phyloP scores from a whole-genome alignment of 768 basidiomycete genomes.

The Mrakia blollopis region DNA sequence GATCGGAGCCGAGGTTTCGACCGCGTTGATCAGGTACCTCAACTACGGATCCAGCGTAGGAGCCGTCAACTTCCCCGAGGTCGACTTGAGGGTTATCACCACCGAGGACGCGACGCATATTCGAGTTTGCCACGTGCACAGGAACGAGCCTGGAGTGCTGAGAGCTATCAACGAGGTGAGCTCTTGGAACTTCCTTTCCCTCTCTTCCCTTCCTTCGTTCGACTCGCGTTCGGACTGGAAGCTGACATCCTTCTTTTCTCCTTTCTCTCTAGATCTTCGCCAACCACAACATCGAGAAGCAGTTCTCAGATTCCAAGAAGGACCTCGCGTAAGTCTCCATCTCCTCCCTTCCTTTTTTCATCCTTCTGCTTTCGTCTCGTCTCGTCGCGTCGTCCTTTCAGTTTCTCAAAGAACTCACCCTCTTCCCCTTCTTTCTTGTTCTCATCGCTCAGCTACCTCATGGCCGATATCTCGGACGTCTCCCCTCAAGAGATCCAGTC shows the following conservation, averaged over 20 bases:
- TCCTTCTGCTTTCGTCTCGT: background rate
- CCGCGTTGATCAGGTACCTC: constrained; percentile 79
- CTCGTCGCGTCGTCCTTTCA: background rate
- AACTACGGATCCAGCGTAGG: constrained; percentile 85
- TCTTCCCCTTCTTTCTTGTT: background rate
- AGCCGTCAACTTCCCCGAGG: constrained; percentile 98
- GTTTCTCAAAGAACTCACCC: background rate
- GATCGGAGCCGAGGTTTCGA: constrained; percentile 92
- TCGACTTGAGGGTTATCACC: constrained; percentile 87
- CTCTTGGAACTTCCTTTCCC: background rate
- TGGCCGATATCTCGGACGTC: constrained; percentile 94
- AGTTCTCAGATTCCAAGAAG: constrained; percentile 73
- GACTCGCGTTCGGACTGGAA: background rate
- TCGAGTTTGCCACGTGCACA: constrained; percentile 91
- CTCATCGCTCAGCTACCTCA: constrained; percentile 71
- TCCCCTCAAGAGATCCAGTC: constrained; percentile 70
- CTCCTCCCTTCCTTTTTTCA: background rate
- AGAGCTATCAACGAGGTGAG: constrained; percentile 79
- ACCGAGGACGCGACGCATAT: constrained; percentile 70
- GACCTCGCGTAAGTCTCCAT: constrained; percentile 37
- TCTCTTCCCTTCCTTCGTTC: background rate
- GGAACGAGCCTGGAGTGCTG: constrained; percentile 79
- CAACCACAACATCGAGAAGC: constrained; percentile 97
- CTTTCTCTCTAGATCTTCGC: constrained; percentile 52
- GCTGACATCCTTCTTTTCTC: background rate